Conservation (phyloP, 192 early-diverging fungal species). For the Coemansia sp. region DNA sequence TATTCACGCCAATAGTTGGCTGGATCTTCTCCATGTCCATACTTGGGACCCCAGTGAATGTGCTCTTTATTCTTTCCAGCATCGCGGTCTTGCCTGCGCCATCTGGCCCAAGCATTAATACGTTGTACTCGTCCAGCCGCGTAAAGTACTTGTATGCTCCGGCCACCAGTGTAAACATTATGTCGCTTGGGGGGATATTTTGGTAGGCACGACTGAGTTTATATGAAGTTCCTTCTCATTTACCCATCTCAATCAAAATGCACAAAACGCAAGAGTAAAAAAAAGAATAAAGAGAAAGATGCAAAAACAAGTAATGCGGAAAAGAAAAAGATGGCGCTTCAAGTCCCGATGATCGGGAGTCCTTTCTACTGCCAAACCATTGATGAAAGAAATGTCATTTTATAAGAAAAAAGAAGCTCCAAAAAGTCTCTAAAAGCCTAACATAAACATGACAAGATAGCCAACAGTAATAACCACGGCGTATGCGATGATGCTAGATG, state of each 20-base stretch:
- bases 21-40: conserved; percentile 86
- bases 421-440: conserved; percentile 56
- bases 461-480: conserved; percentile 71
- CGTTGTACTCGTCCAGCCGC: conserved; percentile 86
- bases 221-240: not conserved
- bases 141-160: conserved; percentile 90
- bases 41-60: conserved; percentile 69
- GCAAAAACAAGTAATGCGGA: not conserved
- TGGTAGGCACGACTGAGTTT: not conserved
- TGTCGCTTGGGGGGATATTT: not conserved
- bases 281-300: not conserved
- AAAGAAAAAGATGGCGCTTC: not conserved
- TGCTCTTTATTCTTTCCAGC: conserved; percentile 85
- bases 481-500: conserved; percentile 71
- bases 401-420: not conserved
- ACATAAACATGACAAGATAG: conserved; percentile 67
- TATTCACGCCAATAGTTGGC: conserved; percentile 93
- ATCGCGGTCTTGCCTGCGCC: conserved; percentile 99
- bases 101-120: conserved; percentile 96
- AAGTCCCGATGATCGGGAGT: too few species aligned
- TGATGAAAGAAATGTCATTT: too few species aligned
- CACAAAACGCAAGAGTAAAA: not conserved
- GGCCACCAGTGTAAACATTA: conserved; percentile 90
- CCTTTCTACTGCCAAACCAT: too few species aligned
- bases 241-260: not conserved